phyloP scores from a whole-genome alignment of 108 stramenopile species.

The Cyclotella baltica region DNA sequence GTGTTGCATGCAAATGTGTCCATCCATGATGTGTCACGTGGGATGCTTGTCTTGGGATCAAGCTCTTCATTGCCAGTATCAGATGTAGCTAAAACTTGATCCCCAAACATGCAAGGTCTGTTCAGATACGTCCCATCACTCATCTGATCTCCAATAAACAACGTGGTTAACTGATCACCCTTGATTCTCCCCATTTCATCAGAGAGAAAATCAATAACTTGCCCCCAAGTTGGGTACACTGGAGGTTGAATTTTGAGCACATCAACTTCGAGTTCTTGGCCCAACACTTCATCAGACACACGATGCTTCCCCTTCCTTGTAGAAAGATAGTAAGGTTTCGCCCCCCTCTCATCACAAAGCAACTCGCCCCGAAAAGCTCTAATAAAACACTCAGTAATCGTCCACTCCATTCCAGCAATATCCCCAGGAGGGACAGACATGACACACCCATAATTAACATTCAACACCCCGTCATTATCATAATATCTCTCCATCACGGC shows the following conservation, averaged over 20 bases:
- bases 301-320: constrained; percentile 31
- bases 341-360: constrained; percentile 6
- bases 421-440: constrained; percentile 40
- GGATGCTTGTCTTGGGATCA: constrained; percentile 11
- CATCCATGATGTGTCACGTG: constrained; percentile 46
- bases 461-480: constrained; percentile 13
- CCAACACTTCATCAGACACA: neutral
- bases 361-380: constrained; percentile 40
- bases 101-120: constrained; percentile 38
- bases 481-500: constrained; percentile 32
- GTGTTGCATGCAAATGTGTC: constrained; percentile 29
- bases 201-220: constrained; percentile 54
- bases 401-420: constrained; percentile 50
- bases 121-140: constrained; percentile 34
- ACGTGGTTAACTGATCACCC: constrained; percentile 37
- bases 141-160: constrained; percentile 46
- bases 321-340: constrained; percentile 20
- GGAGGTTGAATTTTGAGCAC: neutral
- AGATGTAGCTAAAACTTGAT: neutral
- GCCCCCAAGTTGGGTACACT: constrained; percentile 30
- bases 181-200: constrained; percentile 55
- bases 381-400: constrained; percentile 47
- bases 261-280: neutral
- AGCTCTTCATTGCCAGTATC: neutral
- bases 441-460: constrained; percentile 48